Base-by-base conservation (phyloP, 495 filamentous ascomycete genomes). In the Neurospora terricola region DNA sequence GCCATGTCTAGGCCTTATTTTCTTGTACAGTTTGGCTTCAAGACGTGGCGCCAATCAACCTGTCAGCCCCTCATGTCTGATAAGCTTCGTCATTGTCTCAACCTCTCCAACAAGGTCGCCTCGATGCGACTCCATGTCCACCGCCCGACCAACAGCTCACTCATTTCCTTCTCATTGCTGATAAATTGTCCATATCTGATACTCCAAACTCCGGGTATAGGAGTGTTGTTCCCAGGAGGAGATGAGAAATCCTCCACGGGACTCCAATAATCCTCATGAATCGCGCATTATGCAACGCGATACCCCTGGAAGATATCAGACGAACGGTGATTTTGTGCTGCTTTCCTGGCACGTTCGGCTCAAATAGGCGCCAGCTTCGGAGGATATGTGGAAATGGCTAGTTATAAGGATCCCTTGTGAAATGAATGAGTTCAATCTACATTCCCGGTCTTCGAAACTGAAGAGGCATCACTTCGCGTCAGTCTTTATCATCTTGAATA, bases 51-150 rank as follows among this genome's bases (percentile, higher is more conserved):
- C 76, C 76, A 76, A 77, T 77, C 74, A 72, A 70, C 71, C 72
- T 27, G 38, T 39, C 70, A 62, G 38, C 73, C 69, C 69, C 43
- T 48, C 70, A 16, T 62, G 34, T 66, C 70, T 71, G 75, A 77
- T 77, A 74, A 74, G 73, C 78, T 75, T 76, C 76, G 78, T 79
- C 78, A 79, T 79, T 70, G 76, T 34, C 69, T 66, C 54, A 62
- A 62, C 54, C 54, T 66, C 23, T 7, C 54, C 54, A 62, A 16
- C 54, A 34, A 66, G 54, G 54, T 66, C 54, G 54, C 54, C 54
- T 66, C 12, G 54, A 66, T 66, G 27, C 27, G 27, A 66, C 54
- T 66, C 30, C 54, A 66, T 34, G 54, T 66, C 27, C 54, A 34
- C 54, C 54, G 27, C 54, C 27, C 54, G 6, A 16, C 6, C 7